Evolutionary conservation across 2,329 filamentous ascomycete genomes (phyloP), one percentile per base, ranked within the genome.

Genomic region (Chaetothyriales sp.): DNA sequence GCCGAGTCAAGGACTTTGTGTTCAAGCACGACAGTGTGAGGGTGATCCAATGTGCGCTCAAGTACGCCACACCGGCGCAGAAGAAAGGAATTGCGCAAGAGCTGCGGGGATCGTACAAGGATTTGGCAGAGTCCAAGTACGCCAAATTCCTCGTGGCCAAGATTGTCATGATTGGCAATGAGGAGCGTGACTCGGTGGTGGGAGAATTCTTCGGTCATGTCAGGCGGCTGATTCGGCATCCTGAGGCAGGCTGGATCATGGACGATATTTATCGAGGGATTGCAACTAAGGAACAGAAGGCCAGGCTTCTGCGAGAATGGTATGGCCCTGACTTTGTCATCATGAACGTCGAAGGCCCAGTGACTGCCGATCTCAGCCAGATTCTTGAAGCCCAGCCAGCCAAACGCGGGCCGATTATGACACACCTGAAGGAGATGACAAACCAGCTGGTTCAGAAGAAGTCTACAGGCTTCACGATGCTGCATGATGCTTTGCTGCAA

Each of bases 11-110:
- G 68, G 92, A 96, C 55, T 95, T 96, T 59, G 90, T 95, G 18
- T 85, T 98, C 71, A 98, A 98, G 77, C 92, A 98, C 67, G 92
- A 98, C 65, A 86, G 88, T 36, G 90, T 95, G n/a, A 80, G 92
- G 59, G 88, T 95, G 43, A 84, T 98, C 22, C 92, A 98, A 71
- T 95, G 89, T 10, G 92, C 90, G 39, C 79, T 98, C 69, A 98
- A 98, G 69, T 98, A 98, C 69, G 84, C 87, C 46, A 93, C 83
- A 45, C 74, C 80, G 50, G 83, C 85, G 54, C 89, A 95, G 70
- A 79, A 86, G 63, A 86, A 83, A 67, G 79, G 83, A 70, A 95
- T 98, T 62, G 87, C 89, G 7, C 75, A 73, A 52, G 92, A 98
- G 67, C 75, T 98, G 51, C 81, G 85, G 67, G 88, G 89, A 18